Evolutionary conservation across 768 basidiomycete genomes (phyloP).

Genomic region (Fistulinella prunicolor): DNA sequence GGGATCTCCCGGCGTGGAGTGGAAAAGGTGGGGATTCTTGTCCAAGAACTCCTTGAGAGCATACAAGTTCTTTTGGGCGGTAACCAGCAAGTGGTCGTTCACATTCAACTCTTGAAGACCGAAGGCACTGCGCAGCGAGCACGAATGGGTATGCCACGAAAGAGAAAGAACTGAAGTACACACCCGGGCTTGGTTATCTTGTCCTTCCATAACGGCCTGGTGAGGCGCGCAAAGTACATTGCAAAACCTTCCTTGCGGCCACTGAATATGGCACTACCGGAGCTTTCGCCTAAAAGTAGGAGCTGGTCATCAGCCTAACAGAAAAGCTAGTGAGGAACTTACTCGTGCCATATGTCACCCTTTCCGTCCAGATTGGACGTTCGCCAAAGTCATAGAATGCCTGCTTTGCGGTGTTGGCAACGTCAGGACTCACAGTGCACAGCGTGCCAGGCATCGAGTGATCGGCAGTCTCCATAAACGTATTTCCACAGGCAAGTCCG

Average conservation of each 20-base stretch:
- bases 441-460: constrained; percentile 45
- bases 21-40: constrained; percentile 83
- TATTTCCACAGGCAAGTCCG: constrained; percentile 81
- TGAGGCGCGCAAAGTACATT: constrained; percentile 79
- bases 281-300: constrained; percentile 50
- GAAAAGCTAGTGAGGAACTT: constrained; percentile 18
- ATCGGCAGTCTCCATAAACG: constrained; percentile 64
- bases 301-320: neutral
- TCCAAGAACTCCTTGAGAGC: constrained; percentile 74
- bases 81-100: constrained; percentile 58
- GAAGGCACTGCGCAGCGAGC: constrained; percentile 32
- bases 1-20: constrained; percentile 72
- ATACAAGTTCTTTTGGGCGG: constrained; percentile 76
- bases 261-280: constrained; percentile 77
- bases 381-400: constrained; percentile 86
- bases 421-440: constrained; percentile 54
- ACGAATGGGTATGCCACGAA: neutral
- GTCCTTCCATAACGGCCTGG: constrained; percentile 84
- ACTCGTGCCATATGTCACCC: constrained; percentile 76
- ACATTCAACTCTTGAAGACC: constrained; percentile 59
- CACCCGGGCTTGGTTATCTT: constrained; percentile 70
- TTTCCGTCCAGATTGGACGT: constrained; percentile 77
- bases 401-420: constrained; percentile 73
- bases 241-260: constrained; percentile 87
- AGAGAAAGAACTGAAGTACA: constrained; percentile 13